Evolutionary conservation across 257 asterid genomes (phyloP), one percentile per base, ranked within the genome.

Genomic region (Dorcoceras hygrometricum): DNA sequence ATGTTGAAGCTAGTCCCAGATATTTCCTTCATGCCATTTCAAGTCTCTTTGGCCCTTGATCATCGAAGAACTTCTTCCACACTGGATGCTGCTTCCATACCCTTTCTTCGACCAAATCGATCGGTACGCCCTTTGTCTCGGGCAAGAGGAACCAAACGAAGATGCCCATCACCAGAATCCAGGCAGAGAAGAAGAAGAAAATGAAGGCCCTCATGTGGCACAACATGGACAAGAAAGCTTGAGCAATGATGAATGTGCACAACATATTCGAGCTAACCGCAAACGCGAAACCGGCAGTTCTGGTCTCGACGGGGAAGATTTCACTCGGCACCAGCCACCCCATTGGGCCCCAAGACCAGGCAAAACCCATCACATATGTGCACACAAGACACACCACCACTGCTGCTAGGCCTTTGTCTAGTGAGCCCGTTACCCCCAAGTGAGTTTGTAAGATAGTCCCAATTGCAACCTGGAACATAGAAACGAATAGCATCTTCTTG

Each of bases 281-380:
- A 8, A 85, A 68, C 0, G 96, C 93, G 51, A 87, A 87, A 1
- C 96, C 96, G 0, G 96, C 83, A 0, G 95, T 81, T 48, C 92
- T 67, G 0, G 90, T 85, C 73, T 89, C 96, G 34, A 89, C 4
- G 0, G 96, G 96, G 81, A 81, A 87, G 3, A 84, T 79, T 62
- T 89, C 96, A 23, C 90, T 81, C 0, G 96, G 95, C 4, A 89
- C 77, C 4, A 87, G 62, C 96, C 95, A 87, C 0, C 95, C 92
- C 48, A 89, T 76, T 1, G 95, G 96, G 0, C 96, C 95, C 95
- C 93, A 89, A 1, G 96, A 89, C 96, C 96, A 87, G 0, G 96
- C 92, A 51, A 89, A 89, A 4, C 87, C 63, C 92, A 85, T 85
- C 23, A 89, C 96, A 16, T 69, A 89, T 8, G 76, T 10, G 64